Conservation (phyloP, 495 filamentous ascomycete genomes). For the Xylaria grammica region DNA sequence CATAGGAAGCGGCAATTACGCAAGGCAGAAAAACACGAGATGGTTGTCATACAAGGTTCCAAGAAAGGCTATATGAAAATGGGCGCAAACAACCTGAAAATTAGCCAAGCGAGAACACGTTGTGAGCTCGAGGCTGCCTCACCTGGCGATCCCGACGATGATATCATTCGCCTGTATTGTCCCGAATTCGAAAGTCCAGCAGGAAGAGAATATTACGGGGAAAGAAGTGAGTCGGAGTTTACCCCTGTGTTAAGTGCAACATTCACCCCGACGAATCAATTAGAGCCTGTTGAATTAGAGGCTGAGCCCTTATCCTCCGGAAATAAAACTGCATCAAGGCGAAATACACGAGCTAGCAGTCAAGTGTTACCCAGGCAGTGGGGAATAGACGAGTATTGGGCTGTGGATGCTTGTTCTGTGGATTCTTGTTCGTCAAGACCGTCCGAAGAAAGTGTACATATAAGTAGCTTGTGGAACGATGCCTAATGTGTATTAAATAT, state of each 20-base stretch:
- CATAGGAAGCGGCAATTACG: not conserved
- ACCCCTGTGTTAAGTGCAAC: not conserved
- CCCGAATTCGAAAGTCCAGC: not conserved
- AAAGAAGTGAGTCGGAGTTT: not conserved
- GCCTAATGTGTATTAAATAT: too few relatives aligned
- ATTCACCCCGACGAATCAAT: not conserved
- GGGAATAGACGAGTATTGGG: not conserved
- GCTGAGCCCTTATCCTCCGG: not conserved
- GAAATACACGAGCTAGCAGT: not conserved
- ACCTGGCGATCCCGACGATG: not conserved
- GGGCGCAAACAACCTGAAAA: not conserved
- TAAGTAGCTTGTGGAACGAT: not conserved
- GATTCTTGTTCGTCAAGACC: not conserved
- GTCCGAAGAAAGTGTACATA: not conserved
- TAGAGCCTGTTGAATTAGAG: not conserved
- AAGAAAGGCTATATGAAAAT: not conserved
- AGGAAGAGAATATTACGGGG: not conserved
- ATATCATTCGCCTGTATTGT: not conserved
- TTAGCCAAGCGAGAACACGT: not conserved
- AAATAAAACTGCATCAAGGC: not conserved
- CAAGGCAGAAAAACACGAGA: not conserved
- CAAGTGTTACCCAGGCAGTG: not conserved
- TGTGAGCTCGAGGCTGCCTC: not conserved
- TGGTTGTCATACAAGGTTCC: not conserved
- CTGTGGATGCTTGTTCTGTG: not conserved